Base-by-base conservation (phyloP, 1,284 basidiomycete species). In the Pascua guehoae region DNA sequence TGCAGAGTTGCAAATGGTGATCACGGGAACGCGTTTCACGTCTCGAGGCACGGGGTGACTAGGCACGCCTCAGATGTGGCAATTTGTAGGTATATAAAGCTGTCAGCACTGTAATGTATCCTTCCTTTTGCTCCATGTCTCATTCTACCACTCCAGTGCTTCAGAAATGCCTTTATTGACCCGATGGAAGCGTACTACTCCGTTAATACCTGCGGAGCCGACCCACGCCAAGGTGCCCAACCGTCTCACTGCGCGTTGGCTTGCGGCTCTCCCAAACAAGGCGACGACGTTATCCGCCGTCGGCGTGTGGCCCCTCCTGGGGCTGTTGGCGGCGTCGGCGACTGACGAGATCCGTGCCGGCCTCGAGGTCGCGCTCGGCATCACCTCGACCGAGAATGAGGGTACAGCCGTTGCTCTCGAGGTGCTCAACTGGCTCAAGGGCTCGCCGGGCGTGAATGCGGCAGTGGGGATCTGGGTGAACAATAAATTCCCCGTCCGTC, bases 221-320 rank as follows among this genome's bases (percentile, higher is more conserved):
- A 32, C 24, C 4, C 4, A 32, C 24, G 24, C 24, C 24, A 32
- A 32, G 24, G 24, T 32, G 24, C 24, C 7, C 24, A 32, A 32
- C 24, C 24, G 24, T 7, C 24, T 44, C 42, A 17, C n/a, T 37
- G 41, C 18, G 12, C 49, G 49, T 4, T 51, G 41, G 24, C 36
- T 16, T 15, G 49, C 47, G 12, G 17, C 36, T 8, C 32, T 48
- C n/a, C 12, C 11, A 11, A 37, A 37, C 15, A 36, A 37, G 47
- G 36, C 36, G 11, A 38, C 47, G 37, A 39, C 36, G 8, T 48
- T 48, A 15, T 48, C 47, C 12, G 14, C 47, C 36, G 47, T 37
- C 15, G 47, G 47, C 15, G 47, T 39, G 36, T 48, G 47, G 47
- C 47, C 47, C 32, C 36, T 48, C 14, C 47, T 48, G n/a, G 47